These are phyloP conservation scores for Cucurbita moschata DNA, from an alignment of 306 rosid genomes.

Conservation along the genomic window DNA sequence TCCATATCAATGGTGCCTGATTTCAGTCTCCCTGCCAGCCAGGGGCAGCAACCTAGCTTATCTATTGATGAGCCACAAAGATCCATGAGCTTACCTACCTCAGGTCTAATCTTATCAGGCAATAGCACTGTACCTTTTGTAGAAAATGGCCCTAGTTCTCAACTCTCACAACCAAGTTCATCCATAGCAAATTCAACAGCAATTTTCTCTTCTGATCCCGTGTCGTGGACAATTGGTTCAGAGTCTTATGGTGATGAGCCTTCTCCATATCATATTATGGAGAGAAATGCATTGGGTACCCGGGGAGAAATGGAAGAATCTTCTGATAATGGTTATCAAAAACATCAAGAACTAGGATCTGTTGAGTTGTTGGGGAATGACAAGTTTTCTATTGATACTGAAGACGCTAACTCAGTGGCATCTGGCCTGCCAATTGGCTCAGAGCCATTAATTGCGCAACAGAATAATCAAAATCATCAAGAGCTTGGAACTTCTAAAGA, in stretches of 20 bases:
- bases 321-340: neutral
- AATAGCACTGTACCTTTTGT: neutral
- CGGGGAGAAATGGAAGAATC: neutral
- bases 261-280: neutral
- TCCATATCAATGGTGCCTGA: constrained; percentile 88
- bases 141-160: constrained; percentile 5
- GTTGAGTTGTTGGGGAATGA: neutral
- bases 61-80: constrained; percentile 27
- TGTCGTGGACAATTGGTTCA: neutral
- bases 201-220: neutral
- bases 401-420: neutral
- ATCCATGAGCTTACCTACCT: constrained; percentile 32
- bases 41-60: constrained; percentile 15
- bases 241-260: neutral
- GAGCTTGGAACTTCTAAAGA: constrained; percentile 10
- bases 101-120: constrained; percentile 34
- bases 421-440: neutral
- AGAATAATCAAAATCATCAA: constrained; percentile 5
- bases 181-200: neutral
- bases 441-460: neutral
- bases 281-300: neutral
- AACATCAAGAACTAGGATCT: neutral
- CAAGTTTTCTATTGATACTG: neutral
- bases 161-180: neutral
- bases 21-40: constrained; percentile 28